phyloP scores from a whole-genome alignment of 2,329 filamentous ascomycete species.

The Aspergillus awamori region DNA sequence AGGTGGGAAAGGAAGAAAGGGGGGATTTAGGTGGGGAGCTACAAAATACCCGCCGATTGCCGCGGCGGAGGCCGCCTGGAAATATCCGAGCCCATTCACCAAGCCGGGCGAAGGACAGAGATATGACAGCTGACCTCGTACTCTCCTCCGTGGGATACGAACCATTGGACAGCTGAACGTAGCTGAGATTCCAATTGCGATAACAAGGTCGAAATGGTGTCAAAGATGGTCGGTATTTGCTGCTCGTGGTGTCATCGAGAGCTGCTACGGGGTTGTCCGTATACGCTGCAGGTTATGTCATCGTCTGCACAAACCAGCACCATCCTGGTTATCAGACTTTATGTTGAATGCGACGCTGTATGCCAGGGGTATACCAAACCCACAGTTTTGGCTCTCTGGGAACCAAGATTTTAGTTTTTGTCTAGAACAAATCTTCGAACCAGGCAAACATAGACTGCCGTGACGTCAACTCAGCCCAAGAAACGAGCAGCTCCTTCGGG shows the following conservation, averaged over 20 bases:
- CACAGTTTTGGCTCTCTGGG: not conserved
- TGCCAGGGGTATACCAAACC: not conserved
- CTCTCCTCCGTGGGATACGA: not conserved
- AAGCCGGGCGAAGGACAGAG: not conserved
- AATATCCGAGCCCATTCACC: slow-evolving; percentile 12
- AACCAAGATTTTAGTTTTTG: not conserved
- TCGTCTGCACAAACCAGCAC: not conserved
- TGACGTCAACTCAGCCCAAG: not conserved
- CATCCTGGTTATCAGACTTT: not conserved
- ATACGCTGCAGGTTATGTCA: not conserved
- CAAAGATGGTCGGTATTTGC: not conserved
- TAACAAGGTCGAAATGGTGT: not conserved
- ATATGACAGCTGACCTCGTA: slow-evolving; percentile 2
- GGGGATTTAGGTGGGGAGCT: not conserved
- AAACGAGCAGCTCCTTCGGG: not conserved
- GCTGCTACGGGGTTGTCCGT: not conserved
- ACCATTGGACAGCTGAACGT: not conserved
- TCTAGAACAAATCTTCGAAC: not conserved
- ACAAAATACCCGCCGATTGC: slow-evolving; percentile 24
- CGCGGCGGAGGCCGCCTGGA: slow-evolving; percentile 6
- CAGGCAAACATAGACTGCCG: not conserved
- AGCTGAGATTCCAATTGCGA: not conserved
- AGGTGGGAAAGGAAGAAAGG: slow-evolving; percentile 6
- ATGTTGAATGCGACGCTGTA: not conserved
- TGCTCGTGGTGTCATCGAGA: not conserved